Evolutionary conservation across 768 basidiomycete genomes (phyloP).

Genomic region (Pisolithus albus): DNA sequence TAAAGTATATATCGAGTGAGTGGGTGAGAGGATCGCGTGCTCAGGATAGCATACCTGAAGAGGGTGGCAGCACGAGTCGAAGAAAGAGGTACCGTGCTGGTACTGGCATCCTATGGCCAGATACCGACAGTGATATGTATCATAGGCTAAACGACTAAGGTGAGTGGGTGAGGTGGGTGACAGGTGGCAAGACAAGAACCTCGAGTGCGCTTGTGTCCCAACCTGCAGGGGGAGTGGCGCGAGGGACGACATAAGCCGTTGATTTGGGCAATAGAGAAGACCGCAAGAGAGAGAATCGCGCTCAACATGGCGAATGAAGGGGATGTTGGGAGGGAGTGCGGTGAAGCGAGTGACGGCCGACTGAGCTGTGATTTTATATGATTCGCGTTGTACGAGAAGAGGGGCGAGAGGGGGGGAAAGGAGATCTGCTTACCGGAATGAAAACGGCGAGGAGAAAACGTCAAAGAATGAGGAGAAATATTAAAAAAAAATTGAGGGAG

Average conservation of each 20-base stretch:
- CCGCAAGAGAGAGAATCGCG: slow-evolving; percentile 21
- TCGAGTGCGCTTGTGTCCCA: slow-evolving; percentile 45
- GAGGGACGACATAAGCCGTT: slow-evolving; percentile 32
- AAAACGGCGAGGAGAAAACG: slow-evolving; percentile 8
- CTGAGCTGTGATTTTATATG: slow-evolving; percentile 4
- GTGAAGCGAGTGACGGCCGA: slow-evolving; percentile 8
- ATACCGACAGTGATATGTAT: slow-evolving; percentile 56
- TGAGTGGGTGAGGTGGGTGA: slow-evolving; percentile 1
- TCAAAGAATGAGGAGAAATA: slow-evolving; percentile 5
- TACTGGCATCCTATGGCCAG: slow-evolving; percentile 43
- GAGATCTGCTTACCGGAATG: slow-evolving; percentile 8
- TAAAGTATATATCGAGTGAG: slow-evolving; percentile 14
- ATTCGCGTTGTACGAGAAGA: slow-evolving; percentile 10
- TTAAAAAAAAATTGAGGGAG: too few relatives aligned
- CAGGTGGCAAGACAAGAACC: slow-evolving; percentile 16
- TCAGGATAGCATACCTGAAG: slow-evolving; percentile 39
- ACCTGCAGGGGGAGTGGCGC: slow-evolving; percentile 32
- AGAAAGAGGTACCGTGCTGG: slow-evolving; percentile 50
- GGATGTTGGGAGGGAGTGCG: slow-evolving; percentile 28
- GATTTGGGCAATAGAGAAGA: slow-evolving; percentile 35
- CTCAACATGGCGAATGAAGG: slow-evolving; percentile 26
- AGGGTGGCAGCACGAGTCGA: slow-evolving; percentile 66
- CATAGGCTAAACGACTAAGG: slow-evolving; percentile 35
- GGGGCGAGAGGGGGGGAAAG: slow-evolving; percentile 24
- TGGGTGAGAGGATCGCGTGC: background rate